These are phyloP conservation scores for Chrysoporthe austroafricana DNA, from an alignment of 2,329 filamentous ascomycete genomes.

Conservation along the genomic window DNA sequence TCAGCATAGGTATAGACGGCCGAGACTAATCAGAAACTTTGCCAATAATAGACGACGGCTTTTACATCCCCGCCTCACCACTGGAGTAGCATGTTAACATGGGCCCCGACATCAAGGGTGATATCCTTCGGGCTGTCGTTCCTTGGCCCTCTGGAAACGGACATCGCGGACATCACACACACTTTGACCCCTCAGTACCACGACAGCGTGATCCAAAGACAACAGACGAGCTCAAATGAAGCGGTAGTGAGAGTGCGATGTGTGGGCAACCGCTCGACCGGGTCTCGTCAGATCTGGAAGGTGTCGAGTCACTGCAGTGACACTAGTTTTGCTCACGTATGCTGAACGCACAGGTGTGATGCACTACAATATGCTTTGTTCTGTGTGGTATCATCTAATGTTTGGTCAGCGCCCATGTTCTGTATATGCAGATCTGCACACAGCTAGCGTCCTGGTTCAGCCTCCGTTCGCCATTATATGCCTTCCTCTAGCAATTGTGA, in stretches of 20 bases:
- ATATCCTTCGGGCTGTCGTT: background rate
- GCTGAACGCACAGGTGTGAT: background rate
- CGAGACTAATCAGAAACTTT: background rate
- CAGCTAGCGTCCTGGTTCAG: conserved; percentile 1
- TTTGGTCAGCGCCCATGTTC: background rate
- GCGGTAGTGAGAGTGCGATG: background rate
- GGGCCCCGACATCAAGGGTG: background rate
- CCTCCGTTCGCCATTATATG: background rate
- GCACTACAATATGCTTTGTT: background rate
- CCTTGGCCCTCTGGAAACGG: background rate
- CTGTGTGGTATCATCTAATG: conserved; percentile 14
- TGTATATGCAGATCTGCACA: conserved; percentile 6
- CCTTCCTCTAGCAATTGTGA: background rate
- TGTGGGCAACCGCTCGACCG: background rate
- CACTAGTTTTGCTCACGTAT: background rate
- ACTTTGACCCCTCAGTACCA: background rate
- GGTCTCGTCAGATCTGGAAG: background rate
- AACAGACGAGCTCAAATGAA: background rate
- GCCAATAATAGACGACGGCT: background rate
- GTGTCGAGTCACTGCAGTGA: background rate
- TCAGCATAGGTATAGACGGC: background rate
- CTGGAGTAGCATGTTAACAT: background rate
- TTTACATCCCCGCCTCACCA: background rate
- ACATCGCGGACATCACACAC: background rate
- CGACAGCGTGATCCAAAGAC: background rate